A percentile compares a stretch with the other conserved stretches of the same genome.
Evolutionary conservation across 2,329 filamentous ascomycete genomes (phyloP).

Genomic region (Cercospora sojina): DNA sequence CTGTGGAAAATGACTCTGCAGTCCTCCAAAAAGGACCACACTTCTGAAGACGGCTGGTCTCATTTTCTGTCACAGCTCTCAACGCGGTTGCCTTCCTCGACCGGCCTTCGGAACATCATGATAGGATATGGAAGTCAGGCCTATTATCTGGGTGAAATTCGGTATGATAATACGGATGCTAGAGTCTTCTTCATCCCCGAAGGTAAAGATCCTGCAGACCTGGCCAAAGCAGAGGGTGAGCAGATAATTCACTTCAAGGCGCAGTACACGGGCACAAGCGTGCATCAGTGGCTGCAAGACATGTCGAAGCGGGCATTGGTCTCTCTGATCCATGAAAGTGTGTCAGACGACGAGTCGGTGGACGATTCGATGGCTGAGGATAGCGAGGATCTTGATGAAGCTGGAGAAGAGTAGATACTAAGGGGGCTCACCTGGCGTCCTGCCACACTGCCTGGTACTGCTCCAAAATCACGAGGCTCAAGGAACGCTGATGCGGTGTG

Average conservation of each 20-base stretch:
- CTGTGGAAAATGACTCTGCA: conserved; percentile 25
- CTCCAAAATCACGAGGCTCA: neutral
- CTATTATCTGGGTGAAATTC: neutral
- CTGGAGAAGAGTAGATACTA: neutral
- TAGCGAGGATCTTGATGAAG: neutral
- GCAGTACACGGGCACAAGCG: conserved; percentile 3
- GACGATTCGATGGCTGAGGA: neutral
- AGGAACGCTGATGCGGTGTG: neutral
- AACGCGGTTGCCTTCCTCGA: conserved; percentile 1
- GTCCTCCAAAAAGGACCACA: neutral
- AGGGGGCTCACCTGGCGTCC: neutral
- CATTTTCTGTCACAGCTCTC: conserved; percentile 15
- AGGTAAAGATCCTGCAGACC: conserved; percentile 7
- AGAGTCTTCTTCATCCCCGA: conserved; percentile 3
- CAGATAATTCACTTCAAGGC: conserved; percentile 2
- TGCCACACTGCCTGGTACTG: neutral
- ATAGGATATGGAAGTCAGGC: conserved; percentile 12
- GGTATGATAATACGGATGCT: neutral
- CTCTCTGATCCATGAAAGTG: conserved; percentile 13
- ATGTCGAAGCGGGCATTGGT: conserved; percentile 10
- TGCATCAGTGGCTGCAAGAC: conserved; percentile 16
- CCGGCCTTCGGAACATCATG: conserved; percentile 5
- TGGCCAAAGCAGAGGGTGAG: neutral
- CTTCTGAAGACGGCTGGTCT: conserved; percentile 9
- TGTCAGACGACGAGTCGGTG: neutral